These are phyloP conservation scores for Saussurea involucrata DNA, from an alignment of 129 eudicot genomes.

Conservation along the genomic window DNA sequence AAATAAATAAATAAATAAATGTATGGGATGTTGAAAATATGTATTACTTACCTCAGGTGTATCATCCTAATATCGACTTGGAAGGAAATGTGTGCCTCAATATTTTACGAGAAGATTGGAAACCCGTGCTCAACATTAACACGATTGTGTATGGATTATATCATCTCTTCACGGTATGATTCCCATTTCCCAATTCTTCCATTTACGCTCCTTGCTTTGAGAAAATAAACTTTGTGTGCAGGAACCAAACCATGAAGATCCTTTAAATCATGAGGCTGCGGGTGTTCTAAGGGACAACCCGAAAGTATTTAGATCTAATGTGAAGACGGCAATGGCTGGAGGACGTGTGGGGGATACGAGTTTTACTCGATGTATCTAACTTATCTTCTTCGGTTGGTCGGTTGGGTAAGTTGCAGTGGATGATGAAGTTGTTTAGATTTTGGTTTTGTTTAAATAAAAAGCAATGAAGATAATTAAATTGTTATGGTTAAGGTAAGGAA, in stretches of 20 bases:
- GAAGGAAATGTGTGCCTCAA: conserved; percentile 69
- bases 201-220: neutral
- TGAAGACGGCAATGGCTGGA: conserved; percentile 51
- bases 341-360: conserved; percentile 47
- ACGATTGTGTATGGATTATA: conserved; percentile 58
- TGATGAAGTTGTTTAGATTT: neutral
- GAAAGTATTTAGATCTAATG: conserved; percentile 40
- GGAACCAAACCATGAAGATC: conserved; percentile 75
- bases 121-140: conserved; percentile 63
- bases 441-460: neutral
- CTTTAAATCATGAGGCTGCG: conserved; percentile 67
- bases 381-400: neutral
- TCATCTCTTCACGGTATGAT: conserved; percentile 57
- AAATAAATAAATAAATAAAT: neutral
- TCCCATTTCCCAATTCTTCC: neutral
- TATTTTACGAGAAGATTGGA: conserved; percentile 72
- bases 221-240: conserved; percentile 24
- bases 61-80: conserved; percentile 78
- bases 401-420: neutral
- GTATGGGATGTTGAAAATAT: neutral
- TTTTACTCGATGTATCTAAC: conserved; percentile 34
- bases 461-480: neutral
- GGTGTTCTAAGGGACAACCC: conserved; percentile 64
- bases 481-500: neutral
- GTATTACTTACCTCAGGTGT: conserved; percentile 35